Conservation (phyloP, 2,329 filamentous ascomycete genomes). For the Colletotrichum scovillei region DNA sequence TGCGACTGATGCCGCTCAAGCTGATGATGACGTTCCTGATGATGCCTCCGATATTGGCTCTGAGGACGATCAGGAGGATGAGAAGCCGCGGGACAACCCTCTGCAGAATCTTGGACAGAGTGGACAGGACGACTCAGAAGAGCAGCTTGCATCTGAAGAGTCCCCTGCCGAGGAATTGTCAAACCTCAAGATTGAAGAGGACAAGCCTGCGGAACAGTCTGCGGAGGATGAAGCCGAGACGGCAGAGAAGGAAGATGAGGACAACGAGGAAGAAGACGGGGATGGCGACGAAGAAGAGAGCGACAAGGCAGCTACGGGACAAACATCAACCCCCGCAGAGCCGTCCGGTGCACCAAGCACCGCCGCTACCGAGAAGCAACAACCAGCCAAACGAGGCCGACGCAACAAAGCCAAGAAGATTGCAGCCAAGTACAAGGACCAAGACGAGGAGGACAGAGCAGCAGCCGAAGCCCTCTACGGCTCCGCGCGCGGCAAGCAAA, state of each 20-base stretch:
- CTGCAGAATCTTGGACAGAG: constrained; percentile 45
- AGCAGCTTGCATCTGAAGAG: constrained; percentile 38
- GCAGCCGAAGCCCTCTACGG: constrained; percentile 91
- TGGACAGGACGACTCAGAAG: constrained; percentile 42
- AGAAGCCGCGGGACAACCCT: constrained; percentile 49
- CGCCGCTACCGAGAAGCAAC: constrained; percentile 56
- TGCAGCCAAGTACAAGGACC: constrained; percentile 88
- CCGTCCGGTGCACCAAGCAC: constrained; percentile 34
- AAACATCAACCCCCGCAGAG: constrained; percentile 15
- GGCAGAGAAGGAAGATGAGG: constrained; percentile 38
- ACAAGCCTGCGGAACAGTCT: not conserved
- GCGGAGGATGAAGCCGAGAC: constrained; percentile 39
- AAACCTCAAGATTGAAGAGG: constrained; percentile 34
- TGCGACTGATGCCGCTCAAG: constrained; percentile 37
- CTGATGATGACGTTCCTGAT: constrained; percentile 45
- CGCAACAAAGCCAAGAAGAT: constrained; percentile 87
- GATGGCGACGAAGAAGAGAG: constrained; percentile 38
- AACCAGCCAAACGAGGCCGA: constrained; percentile 76
- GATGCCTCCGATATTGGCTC: constrained; percentile 47
- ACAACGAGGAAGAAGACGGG: constrained; percentile 39
- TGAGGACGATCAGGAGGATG: constrained; percentile 45
- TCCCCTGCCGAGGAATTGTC: constrained; percentile 32
- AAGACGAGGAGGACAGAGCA: constrained; percentile 92
- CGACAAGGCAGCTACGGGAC: constrained; percentile 20
- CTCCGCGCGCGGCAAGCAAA: constrained; percentile 73